These are phyloP conservation scores for Paecilomyces dactylethromorphus DNA, from an alignment of 2,329 filamentous ascomycete genomes.

Conservation along the genomic window DNA sequence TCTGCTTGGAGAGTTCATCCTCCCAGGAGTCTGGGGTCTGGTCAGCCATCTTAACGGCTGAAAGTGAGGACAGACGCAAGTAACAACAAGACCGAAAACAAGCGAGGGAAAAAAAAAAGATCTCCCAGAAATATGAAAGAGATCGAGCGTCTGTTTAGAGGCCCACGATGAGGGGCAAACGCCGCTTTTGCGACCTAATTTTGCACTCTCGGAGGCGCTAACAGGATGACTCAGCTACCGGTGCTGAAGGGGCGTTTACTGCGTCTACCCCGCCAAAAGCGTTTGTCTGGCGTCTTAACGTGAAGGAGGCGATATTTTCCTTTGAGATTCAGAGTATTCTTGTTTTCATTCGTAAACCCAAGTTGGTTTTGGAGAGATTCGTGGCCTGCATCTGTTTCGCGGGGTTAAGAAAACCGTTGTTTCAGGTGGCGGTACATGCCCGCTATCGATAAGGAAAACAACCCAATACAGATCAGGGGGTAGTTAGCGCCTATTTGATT, in stretches of 20 bases:
- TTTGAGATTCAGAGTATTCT: not conserved
- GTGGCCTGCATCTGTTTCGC: not conserved
- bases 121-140: not conserved
- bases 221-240: slow-evolving; percentile 18
- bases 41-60: slow-evolving; percentile 63
- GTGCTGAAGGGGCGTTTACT: slow-evolving; percentile 4
- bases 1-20: slow-evolving; percentile 75
- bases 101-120: not conserved
- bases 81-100: slow-evolving; percentile 9
- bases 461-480: not conserved
- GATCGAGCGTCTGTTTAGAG: slow-evolving; percentile 1
- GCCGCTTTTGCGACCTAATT: slow-evolving; percentile 16
- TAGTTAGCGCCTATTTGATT: not conserved
- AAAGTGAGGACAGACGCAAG: slow-evolving; percentile 15
- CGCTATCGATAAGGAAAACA: slow-evolving; percentile 17
- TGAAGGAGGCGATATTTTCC: not conserved
- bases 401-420: not conserved
- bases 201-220: slow-evolving; percentile 14
- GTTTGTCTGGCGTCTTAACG: not conserved
- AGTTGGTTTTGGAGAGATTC: not conserved
- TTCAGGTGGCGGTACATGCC: slow-evolving; percentile 1
- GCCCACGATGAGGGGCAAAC: slow-evolving; percentile 15
- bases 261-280: slow-evolving; percentile 1
- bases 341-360: not conserved
- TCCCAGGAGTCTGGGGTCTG: slow-evolving; percentile 81